Base-by-base conservation (phyloP, 192 early-diverging fungal genomes). In the Rhizoclosmatium globosum region DNA sequence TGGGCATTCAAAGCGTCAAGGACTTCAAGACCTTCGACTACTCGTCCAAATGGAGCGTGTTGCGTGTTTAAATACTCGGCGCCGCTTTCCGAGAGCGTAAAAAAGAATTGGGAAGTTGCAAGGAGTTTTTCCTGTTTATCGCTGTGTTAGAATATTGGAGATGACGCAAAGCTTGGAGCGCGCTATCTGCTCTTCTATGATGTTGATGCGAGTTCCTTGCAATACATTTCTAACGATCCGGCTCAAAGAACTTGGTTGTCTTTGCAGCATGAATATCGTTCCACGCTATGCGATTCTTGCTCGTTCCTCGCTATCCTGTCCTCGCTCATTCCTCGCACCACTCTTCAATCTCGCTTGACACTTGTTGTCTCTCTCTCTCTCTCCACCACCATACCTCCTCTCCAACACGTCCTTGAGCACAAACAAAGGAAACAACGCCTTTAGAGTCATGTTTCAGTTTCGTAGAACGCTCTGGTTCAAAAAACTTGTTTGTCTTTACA, bases 11-110 rank as follows among this genome's bases (percentile, higher is more conserved):
- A 89, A 74, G 91, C 85, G 46, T 97, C 95, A 9, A 98, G 71
- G 6, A 93, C 88, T 44, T 97, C 96, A 64, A 95, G 82, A 0
- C 97, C 97, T 82, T 99, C 97, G 0, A 92, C 95, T 2, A 97
- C 91, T 61, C 92, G 84, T 1, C 95, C 95, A 90, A 97, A 97
- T 19, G 95, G 88, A 19, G 93, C 94, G 43, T 94, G 93, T 47
- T 94, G 92, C 23, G 92, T 92, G 72, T 97, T 92, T 42, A 97
- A 79, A 74, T 94, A 96, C 45, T 95, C 76, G 45, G 89, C 84
- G 9, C 48, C 53, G 4, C 89, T 86, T 17, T 86, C 94, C 38
- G 92, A 79, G 2, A 90, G 75, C 7, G 95, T 96, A 70, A 97
- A 94, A 71, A 97, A 93, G 68, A 96, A 96, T 85, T 97, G 94